phyloP scores from a whole-genome alignment of 2,329 filamentous ascomycete species.

The Periconia macrospinosa region DNA sequence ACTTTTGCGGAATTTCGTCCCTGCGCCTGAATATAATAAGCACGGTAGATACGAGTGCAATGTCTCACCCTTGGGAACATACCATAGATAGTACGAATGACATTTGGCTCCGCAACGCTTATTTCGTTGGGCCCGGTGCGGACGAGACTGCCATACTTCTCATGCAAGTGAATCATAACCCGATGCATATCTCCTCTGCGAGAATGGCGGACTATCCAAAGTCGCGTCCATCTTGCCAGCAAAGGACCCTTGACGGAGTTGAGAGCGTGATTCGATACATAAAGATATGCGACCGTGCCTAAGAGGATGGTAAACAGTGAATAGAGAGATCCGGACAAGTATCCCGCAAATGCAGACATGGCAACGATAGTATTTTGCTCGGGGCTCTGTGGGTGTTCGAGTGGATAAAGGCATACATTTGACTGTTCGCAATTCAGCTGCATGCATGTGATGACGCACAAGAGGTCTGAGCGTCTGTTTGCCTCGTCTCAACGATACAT shows the following conservation, averaged over 20 bases:
- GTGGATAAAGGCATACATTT: no score
- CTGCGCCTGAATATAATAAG: background rate
- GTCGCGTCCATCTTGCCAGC: slow-evolving; percentile 20
- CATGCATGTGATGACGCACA: no score
- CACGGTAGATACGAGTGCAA: background rate
- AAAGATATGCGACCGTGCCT: background rate
- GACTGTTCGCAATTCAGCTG: no score
- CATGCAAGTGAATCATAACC: slow-evolving; percentile 20
- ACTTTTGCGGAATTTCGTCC: slow-evolving; percentile 36
- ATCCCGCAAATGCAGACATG: no score
- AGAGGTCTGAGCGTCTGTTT: no score
- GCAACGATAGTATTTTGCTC: no score
- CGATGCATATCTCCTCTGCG: background rate
- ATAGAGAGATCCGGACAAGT: no score
- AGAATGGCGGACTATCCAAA: slow-evolving; percentile 1
- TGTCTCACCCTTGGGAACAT: background rate
- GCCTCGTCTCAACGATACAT: no score
- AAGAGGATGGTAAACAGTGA: background rate
- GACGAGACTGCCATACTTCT: slow-evolving; percentile 11
- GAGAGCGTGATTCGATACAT: background rate
- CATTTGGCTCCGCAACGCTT: slow-evolving; percentile 1
- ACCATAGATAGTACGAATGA: slow-evolving; percentile 13
- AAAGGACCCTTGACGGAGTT: slow-evolving; percentile 17
- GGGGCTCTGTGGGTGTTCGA: no score
- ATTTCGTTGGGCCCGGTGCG: slow-evolving; percentile 15